Evolutionary conservation across 768 basidiomycete genomes (phyloP).

Genomic region (Lactifluus subvellereus): DNA sequence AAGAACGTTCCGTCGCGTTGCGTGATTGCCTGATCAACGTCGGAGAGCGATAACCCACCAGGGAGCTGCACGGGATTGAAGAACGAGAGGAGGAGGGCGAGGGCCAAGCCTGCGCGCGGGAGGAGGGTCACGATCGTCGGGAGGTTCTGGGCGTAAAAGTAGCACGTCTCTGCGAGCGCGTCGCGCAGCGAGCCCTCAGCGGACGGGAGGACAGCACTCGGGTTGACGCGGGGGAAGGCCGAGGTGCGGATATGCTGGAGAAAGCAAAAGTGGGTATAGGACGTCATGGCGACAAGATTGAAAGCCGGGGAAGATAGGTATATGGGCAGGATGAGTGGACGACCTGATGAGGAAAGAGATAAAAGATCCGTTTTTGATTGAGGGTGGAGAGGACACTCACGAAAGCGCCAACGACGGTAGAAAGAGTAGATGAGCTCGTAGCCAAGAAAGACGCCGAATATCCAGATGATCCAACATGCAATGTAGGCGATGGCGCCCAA

Average conservation of each 20-base stretch:
- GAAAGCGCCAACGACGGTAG: slow-evolving; percentile 67
- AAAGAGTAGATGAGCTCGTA: slow-evolving; percentile 79
- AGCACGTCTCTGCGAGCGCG: slow-evolving; percentile 77
- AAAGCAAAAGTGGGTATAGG: slow-evolving; percentile 81
- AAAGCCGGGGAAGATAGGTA: slow-evolving; percentile 78
- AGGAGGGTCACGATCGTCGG: slow-evolving; percentile 78
- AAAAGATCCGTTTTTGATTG: not conserved
- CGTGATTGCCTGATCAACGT: slow-evolving; percentile 38
- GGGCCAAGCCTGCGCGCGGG: slow-evolving; percentile 70
- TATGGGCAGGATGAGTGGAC: slow-evolving; percentile 75
- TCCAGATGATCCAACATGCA: slow-evolving; percentile 73
- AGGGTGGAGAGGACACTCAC: slow-evolving; percentile 39
- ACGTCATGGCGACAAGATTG: slow-evolving; percentile 68
- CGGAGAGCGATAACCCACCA: slow-evolving; percentile 41
- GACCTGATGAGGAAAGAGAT: slow-evolving; percentile 44
- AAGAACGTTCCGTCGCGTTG: slow-evolving; percentile 75
- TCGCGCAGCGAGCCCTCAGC: slow-evolving; percentile 35
- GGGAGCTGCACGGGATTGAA: slow-evolving; percentile 40
- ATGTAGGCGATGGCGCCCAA: slow-evolving; percentile 79
- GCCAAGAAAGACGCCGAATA: slow-evolving; percentile 63
- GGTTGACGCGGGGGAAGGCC: slow-evolving; percentile 51
- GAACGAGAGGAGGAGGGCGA: slow-evolving; percentile 68
- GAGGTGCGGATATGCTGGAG: slow-evolving; percentile 70
- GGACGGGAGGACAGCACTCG: slow-evolving; percentile 29
- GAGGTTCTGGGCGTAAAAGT: slow-evolving; percentile 78